phyloP scores from a whole-genome alignment of 2,329 filamentous ascomycete species.

The Aureobasidium pullulans region DNA sequence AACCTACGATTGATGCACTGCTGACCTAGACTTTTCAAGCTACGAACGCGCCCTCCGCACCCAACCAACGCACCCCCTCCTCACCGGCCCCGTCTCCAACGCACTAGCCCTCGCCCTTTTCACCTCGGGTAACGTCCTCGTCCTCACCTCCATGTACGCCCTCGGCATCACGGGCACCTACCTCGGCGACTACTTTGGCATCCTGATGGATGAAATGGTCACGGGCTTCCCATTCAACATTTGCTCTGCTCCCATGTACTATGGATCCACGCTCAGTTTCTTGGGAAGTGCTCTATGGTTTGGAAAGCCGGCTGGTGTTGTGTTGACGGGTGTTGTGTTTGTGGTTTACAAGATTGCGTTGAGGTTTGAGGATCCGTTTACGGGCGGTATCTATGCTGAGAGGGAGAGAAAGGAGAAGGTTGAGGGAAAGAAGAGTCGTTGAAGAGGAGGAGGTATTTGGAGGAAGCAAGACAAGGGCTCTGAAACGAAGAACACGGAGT shows the following conservation, averaged over 20 bases:
- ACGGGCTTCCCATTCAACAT: constrained; percentile 95
- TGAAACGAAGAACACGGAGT: constrained; percentile 14
- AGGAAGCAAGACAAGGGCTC: neutral
- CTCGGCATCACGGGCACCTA: constrained; percentile 94
- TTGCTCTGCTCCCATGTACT: constrained; percentile 90
- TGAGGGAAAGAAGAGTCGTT: constrained; percentile 22
- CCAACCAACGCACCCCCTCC: constrained; percentile 66
- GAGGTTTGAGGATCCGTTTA: constrained; percentile 89
- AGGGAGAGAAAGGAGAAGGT: constrained; percentile 49
- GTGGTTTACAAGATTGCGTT: constrained; percentile 74
- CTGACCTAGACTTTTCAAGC: constrained; percentile 39
- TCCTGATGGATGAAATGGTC: constrained; percentile 91
- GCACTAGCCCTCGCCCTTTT: constrained; percentile 66
- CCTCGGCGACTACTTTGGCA: constrained; percentile 96
- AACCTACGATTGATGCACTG: neutral
- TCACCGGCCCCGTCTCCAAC: constrained; percentile 53
- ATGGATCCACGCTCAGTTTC: constrained; percentile 88
- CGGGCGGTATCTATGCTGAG: constrained; percentile 85
- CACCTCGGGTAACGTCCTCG: constrained; percentile 69
- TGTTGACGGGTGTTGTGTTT: constrained; percentile 68
- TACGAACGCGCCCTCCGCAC: constrained; percentile 77
- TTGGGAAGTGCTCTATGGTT: constrained; percentile 77
- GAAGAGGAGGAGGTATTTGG: neutral
- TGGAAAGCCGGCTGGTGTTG: constrained; percentile 77
- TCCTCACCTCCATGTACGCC: constrained; percentile 82